Evolutionary conservation across 1,284 basidiomycete species (phyloP).

Genomic region (Cryptococcus sp.): DNA sequence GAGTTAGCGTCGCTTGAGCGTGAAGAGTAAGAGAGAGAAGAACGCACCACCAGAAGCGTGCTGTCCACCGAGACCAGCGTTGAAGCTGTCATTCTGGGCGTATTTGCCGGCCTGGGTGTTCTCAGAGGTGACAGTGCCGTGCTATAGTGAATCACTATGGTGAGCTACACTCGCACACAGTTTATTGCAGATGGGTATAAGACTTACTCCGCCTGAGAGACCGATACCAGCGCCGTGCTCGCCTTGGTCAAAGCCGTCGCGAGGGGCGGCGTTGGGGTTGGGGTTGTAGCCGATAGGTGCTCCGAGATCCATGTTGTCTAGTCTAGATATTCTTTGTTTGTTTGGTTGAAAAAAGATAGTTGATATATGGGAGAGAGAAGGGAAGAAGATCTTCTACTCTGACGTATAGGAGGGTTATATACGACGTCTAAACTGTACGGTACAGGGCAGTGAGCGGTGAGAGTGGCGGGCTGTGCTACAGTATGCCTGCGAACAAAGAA

Average conservation of each 20-base stretch:
- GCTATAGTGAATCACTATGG: slow-evolving; percentile 10
- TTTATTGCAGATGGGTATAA: not conserved
- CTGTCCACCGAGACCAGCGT: slow-evolving; percentile 33
- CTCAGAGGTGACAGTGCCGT: slow-evolving; percentile 18
- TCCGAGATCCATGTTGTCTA: slow-evolving; percentile 28
- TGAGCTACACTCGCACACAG: not conserved
- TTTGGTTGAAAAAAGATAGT: slow-evolving; percentile 5
- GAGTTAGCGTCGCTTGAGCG: not conserved
- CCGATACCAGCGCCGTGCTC: slow-evolving; percentile 38
- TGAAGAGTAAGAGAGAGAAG: not conserved
- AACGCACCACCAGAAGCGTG: slow-evolving; percentile 37
- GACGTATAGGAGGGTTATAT: no score
- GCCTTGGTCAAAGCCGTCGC: slow-evolving; percentile 20
- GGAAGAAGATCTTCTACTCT: not conserved
- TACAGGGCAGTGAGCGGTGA: no score
- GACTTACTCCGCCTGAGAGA: slow-evolving; percentile 35
- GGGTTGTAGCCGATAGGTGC: slow-evolving; percentile 26
- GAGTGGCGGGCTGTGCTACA: no score
- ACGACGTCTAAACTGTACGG: no score
- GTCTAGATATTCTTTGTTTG: not conserved
- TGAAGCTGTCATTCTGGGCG: slow-evolving; percentile 27
- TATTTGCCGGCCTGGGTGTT: slow-evolving; percentile 27
- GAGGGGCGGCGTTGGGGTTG: slow-evolving; percentile 8
- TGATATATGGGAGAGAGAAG: slow-evolving; percentile 1
- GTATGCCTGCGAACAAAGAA: no score